Evolutionary conservation across 1,284 basidiomycete species (phyloP).

Genomic region (Agaricales sp.): DNA sequence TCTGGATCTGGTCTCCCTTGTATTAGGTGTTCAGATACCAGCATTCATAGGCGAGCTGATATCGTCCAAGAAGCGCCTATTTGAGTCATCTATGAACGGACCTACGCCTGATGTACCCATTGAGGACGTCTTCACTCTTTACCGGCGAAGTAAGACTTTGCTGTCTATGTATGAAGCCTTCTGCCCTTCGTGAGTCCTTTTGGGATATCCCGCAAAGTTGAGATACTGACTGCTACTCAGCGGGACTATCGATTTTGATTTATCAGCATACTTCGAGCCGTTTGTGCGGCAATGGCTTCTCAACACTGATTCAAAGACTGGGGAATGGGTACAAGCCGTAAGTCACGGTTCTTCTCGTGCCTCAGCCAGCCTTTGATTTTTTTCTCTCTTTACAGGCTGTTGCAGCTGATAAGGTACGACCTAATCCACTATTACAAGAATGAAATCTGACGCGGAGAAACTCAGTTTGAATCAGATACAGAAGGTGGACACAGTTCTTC

Average conservation of each 20-base stretch:
- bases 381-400: conserved; percentile 49
- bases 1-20: conserved; percentile 73
- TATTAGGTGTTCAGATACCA: conserved; percentile 67
- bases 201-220: not conserved
- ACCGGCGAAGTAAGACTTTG: conserved; percentile 65
- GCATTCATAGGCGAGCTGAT: conserved; percentile 72
- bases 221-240: conserved; percentile 25
- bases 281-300: conserved; percentile 86
- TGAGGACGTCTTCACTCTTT: conserved; percentile 83
- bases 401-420: conserved; percentile 71
- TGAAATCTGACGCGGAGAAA: too few species aligned
- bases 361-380: not conserved
- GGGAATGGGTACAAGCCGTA: conserved; percentile 89
- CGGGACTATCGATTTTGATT: conserved; percentile 51
- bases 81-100: conserved; percentile 71
- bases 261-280: conserved; percentile 75
- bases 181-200: conserved; percentile 52
- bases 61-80: conserved; percentile 56
- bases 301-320: conserved; percentile 86
- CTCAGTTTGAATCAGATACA: conserved; percentile 78
- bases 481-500: conserved; percentile 87
- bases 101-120: conserved; percentile 73
- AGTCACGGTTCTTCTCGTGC: conserved; percentile 24
- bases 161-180: conserved; percentile 77
- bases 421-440: conserved; percentile 5